These are phyloP conservation scores for Xylaria scruposa DNA, from an alignment of 495 filamentous ascomycete species.

Conservation along the genomic window DNA sequence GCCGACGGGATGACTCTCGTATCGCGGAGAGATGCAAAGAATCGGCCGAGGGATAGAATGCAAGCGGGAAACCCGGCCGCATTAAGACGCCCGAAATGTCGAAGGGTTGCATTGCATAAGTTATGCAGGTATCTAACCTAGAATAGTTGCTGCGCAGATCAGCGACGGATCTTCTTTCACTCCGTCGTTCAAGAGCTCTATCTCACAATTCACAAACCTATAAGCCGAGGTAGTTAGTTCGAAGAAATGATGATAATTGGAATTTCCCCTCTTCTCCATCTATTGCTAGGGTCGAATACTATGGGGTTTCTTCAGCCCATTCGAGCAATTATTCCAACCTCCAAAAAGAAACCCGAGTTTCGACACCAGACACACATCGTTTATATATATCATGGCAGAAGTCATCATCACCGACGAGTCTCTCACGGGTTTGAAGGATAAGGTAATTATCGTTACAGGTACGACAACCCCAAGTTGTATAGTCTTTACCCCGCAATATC, in stretches of 20 bases:
- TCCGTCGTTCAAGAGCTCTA: background rate
- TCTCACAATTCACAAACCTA: background rate
- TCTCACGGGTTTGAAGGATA: conserved; percentile 46
- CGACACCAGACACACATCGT: background rate
- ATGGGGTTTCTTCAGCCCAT: background rate
- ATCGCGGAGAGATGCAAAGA: background rate
- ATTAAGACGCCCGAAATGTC: background rate
- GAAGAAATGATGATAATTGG: background rate
- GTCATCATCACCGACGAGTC: conserved; percentile 43
- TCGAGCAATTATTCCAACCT: background rate
- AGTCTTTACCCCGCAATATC: background rate
- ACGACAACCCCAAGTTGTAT: conserved; percentile 8
- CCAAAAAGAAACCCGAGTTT: background rate
- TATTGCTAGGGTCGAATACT: background rate
- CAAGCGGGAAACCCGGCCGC: background rate
- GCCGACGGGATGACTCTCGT: background rate
- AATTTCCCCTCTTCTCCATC: background rate
- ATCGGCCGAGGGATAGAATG: background rate
- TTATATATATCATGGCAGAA: conserved; percentile 35
- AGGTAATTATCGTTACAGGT: conserved; percentile 60
- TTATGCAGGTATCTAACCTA: background rate
- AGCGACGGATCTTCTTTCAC: background rate
- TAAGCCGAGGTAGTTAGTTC: background rate
- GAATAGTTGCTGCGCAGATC: background rate
- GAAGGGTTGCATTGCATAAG: background rate